Evolutionary conservation across 257 asterid species (phyloP).

Genomic region (Plantago major): DNA sequence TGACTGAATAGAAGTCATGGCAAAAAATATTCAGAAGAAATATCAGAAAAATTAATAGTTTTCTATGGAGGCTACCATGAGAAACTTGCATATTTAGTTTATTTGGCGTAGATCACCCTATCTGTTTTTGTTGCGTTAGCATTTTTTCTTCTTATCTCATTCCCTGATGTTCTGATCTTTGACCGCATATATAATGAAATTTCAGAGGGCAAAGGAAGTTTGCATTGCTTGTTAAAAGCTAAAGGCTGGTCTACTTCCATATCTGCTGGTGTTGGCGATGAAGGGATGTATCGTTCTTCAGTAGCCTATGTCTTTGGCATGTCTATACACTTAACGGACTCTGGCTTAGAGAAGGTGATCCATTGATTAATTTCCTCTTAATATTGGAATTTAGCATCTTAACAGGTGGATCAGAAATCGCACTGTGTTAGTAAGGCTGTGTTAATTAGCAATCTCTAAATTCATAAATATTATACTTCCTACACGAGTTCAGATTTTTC

Average conservation of each 20-base stretch:
- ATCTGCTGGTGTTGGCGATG: conserved; percentile 96
- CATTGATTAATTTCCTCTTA: neutral
- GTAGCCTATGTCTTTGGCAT: conserved; percentile 82
- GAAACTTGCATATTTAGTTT: too few species aligned
- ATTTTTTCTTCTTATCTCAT: too few species aligned
- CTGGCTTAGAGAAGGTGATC: conserved; percentile 81
- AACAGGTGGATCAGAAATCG: neutral
- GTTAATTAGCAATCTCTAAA: too few species aligned
- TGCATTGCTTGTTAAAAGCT: conserved; percentile 77
- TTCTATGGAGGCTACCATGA: too few species aligned
- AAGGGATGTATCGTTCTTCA: conserved; percentile 81
- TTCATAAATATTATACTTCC: too few species aligned
- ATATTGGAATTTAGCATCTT: neutral
- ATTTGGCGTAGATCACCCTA: too few species aligned
- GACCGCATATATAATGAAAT: conserved; percentile 21
- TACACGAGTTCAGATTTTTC: too few species aligned
- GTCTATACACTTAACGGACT: conserved; percentile 88
- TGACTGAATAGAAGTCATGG: neutral
- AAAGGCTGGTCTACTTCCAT: conserved; percentile 83
- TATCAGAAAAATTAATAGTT: neutral
- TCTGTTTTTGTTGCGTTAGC: too few species aligned
- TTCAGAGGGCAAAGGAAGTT: conserved; percentile 97
- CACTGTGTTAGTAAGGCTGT: too few species aligned
- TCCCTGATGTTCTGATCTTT: conserved; percentile 15
- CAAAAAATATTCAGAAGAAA: neutral